Base-by-base conservation (phyloP, 106 monocot genomes). In the Vanilla planifolia region DNA sequence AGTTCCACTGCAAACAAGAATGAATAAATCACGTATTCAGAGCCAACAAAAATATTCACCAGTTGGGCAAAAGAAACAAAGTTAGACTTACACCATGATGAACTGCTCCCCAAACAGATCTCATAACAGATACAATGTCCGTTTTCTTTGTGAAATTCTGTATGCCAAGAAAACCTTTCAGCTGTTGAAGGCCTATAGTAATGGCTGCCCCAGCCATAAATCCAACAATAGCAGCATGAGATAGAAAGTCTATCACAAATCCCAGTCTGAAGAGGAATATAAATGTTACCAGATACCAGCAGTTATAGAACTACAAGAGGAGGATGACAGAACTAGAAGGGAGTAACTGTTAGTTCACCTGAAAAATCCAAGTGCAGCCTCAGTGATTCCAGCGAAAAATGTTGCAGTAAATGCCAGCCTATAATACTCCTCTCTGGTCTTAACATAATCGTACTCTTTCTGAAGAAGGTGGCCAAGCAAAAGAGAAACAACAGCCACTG, bases 401-500 rank as follows among this genome's bases (percentile, higher is more conserved):
- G 94, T 95, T 26, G 94, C 94, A 9, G 94, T 95, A 59, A 80
- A 86, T 51, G 83, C 86, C 10, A 95, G 80, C 1, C 80, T 68
- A 2, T 8, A 11, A 67, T 95, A 95, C 21, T 67, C 80, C 3
- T 46, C 74, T 33, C 70, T 82, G 13, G 80, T 15, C 21, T 46
- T 73, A 6, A 36, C 45, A 1, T 85, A 80, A 68, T 89, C 82
- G 43, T 89, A 7, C 62, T 89, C 94, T 10, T 83, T 55, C 35
- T 63, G 65, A 37, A 89, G 75, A 63, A 86, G 94, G 22, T 70
- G 75, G 0, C 83, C 94, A 22, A 95, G 73, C 55, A 95, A 66
- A 36, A 95, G 83, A 25, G 94, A 95, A 0, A 95, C 86, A 44
- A 89, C 94, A 1, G 94, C 94, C 14, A 94, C 89, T 20, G 93